These are phyloP conservation scores for Candida ortonii DNA, from an alignment of 805 yeast genomes.

Conservation along the genomic window DNA sequence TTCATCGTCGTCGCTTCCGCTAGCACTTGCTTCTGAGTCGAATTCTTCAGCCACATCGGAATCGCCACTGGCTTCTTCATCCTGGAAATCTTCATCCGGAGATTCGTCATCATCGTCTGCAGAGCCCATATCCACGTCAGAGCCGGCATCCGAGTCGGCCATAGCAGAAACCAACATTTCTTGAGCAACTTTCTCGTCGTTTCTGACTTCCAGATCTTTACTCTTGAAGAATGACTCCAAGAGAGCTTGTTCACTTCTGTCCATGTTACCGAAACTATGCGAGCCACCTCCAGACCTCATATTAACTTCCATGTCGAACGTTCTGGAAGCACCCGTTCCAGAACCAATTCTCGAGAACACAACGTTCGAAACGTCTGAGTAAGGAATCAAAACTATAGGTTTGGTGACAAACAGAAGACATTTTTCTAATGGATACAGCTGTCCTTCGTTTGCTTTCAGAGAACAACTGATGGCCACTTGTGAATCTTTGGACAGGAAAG, in stretches of 20 bases:
- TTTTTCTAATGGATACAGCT: constrained; percentile 87
- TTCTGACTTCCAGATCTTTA: constrained; percentile 76
- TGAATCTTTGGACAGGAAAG: constrained; percentile 69
- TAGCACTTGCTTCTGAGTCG: constrained; percentile 57
- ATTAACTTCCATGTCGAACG: constrained; percentile 85
- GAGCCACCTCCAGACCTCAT: constrained; percentile 63
- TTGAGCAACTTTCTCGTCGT: constrained; percentile 87
- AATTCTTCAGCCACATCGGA: constrained; percentile 79
- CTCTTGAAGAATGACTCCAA: constrained; percentile 74
- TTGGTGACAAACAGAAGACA: constrained; percentile 88
- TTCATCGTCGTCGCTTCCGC: constrained; percentile 24
- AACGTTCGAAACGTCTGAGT: constrained; percentile 70
- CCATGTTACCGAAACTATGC: constrained; percentile 84
- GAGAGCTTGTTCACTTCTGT: constrained; percentile 81
- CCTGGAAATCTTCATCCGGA: constrained; percentile 84
- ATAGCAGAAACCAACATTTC: constrained; percentile 74
- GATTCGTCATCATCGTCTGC: constrained; percentile 82
- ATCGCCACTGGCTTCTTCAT: constrained; percentile 36
- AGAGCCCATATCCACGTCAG: constrained; percentile 59
- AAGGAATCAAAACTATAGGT: constrained; percentile 90
- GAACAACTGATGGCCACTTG: constrained; percentile 91
- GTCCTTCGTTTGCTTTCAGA: constrained; percentile 92
- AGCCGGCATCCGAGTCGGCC: constrained; percentile 57
- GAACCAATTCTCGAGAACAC: constrained; percentile 88
- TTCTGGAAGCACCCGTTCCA: constrained; percentile 73